These are phyloP conservation scores for Dioscorea alata DNA, from an alignment of 106 monocot genomes.

Conservation along the genomic window DNA sequence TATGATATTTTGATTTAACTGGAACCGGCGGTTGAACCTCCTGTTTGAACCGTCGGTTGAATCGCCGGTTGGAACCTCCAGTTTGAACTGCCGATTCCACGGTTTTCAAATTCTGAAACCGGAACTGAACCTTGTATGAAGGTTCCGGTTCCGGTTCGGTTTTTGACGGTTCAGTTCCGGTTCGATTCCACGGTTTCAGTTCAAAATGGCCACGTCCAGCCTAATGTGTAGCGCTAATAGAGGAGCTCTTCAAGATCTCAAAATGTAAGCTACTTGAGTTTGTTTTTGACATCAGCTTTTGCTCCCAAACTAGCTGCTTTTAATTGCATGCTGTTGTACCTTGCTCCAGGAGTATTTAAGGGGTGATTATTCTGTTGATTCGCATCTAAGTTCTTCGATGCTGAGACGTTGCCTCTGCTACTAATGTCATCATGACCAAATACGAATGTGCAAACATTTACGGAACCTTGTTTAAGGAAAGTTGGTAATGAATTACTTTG, in stretches of 20 bases:
- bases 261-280: slow-evolving; percentile 49
- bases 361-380: slow-evolving; percentile 25
- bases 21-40: no score
- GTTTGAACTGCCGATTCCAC: no score
- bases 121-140: no score
- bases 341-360: slow-evolving; percentile 19
- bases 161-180: no score
- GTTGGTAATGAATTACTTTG: slow-evolving; percentile 42
- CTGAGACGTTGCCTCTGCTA: slow-evolving; percentile 46
- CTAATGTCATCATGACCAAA: slow-evolving; percentile 96
- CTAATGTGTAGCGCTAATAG: slow-evolving; percentile 28
- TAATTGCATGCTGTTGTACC: slow-evolving; percentile 30
- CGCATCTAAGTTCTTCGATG: slow-evolving; percentile 46
- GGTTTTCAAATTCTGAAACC: no score
- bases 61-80: no score
- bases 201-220: no score
- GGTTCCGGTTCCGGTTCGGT: no score
- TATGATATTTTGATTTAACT: no score
- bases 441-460: slow-evolving; percentile 47
- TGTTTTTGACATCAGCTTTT: slow-evolving; percentile 6
- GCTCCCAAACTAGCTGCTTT: slow-evolving; percentile 21
- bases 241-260: slow-evolving; percentile 56
- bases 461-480: slow-evolving; percentile 44
- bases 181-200: no score
- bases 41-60: no score